phyloP scores from a whole-genome alignment of 1,139 yeast genomes.

The Lodderomyces pseudojiufengensis region DNA sequence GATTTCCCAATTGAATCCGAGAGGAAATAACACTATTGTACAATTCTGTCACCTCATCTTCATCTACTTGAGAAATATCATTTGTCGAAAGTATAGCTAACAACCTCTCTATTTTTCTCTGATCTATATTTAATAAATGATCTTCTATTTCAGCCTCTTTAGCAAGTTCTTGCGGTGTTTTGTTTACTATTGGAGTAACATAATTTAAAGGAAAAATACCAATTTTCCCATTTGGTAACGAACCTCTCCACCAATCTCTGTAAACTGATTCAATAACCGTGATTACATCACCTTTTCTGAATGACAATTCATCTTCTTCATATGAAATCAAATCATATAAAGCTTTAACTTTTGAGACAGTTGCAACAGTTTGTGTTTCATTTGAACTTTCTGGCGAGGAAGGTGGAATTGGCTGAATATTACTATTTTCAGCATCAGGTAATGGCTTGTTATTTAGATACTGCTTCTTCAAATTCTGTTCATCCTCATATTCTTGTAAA shows the following conservation, averaged over 20 bases:
- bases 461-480: conserved; percentile 28
- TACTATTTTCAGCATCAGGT: conserved; percentile 18
- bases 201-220: conserved; percentile 96
- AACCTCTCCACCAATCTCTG: conserved; percentile 96
- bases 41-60: conserved; percentile 48
- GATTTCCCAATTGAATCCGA: conserved; percentile 67
- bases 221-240: conserved; percentile 63
- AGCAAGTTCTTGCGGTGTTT: conserved; percentile 46
- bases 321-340: conserved; percentile 73
- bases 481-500: conserved; percentile 57
- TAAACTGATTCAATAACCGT: conserved; percentile 85
- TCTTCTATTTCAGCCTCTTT: conserved; percentile 31
- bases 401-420: conserved; percentile 6
- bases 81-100: conserved; percentile 52
- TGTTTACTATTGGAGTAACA: conserved; percentile 74
- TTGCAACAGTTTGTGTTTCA: conserved; percentile 37
- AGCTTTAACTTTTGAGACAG: conserved; percentile 73
- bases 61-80: conserved; percentile 22
- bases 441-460: conserved; percentile 30
- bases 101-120: conserved; percentile 59
- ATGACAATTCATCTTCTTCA: conserved; percentile 69
- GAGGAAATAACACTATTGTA: conserved; percentile 70
- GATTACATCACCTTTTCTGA: conserved; percentile 72
- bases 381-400: conserved; percentile 11
- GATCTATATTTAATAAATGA: conserved; percentile 26